Percentiles rank a stretch among this genome's conserved stretches.
Conservation (phyloP, 305 asterid species). For the Stenogyne calaminthoides region DNA sequence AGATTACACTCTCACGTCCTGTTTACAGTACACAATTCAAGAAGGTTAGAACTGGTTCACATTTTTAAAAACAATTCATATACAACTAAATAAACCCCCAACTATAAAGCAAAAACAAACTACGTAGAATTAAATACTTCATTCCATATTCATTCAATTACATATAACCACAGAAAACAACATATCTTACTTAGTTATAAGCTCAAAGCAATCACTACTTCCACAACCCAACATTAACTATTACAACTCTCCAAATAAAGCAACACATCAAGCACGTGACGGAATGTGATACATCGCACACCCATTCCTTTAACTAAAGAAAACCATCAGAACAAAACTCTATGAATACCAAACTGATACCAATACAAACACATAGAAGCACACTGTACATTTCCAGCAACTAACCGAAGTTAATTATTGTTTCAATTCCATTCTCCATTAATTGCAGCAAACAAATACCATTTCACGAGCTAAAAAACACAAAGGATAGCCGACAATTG, state of each 20-base stretch:
- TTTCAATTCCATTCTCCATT: neutral
- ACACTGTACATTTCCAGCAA: slow-evolving; percentile 8
- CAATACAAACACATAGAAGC: neutral
- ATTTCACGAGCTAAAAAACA: slow-evolving; percentile 8
- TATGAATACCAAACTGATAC: neutral
- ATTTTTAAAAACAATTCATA: neutral
- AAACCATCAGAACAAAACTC: slow-evolving; percentile 17
- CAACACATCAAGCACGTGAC: neutral
- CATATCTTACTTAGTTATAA: neutral
- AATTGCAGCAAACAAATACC: slow-evolving; percentile 20
- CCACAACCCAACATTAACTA: slow-evolving; percentile 1
- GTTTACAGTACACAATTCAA: slow-evolving; percentile 23
- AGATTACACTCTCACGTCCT: slow-evolving; percentile 32
- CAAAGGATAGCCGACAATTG: neutral
- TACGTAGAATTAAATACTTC: neutral
- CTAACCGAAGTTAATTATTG: slow-evolving; percentile 7
- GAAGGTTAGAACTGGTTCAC: slow-evolving; percentile 26
- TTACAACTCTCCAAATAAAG: slow-evolving; percentile 12
- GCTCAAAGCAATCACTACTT: slow-evolving; percentile 9
- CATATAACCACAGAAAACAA: neutral
- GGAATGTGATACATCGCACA: neutral
- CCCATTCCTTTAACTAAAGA: neutral
- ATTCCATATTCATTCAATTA: neutral
- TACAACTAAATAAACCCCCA: slow-evolving; percentile 1
- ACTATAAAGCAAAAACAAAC: slow-evolving; percentile 19